These are phyloP conservation scores for Tritrichomonas musculus DNA, from an alignment of 208 protist genomes.

Conservation along the genomic window DNA sequence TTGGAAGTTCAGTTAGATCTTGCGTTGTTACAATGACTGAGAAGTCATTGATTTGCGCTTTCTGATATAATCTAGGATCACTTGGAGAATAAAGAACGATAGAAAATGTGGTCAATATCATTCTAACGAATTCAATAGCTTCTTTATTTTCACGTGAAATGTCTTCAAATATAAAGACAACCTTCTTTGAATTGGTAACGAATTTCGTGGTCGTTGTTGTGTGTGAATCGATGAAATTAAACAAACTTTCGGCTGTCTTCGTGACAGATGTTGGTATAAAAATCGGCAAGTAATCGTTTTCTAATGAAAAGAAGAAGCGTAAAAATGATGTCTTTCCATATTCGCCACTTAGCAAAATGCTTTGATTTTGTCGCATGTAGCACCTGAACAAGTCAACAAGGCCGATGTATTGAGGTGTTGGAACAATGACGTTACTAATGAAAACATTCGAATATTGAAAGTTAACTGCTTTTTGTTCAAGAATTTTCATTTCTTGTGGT, in stretches of 20 bases:
- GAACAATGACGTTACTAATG: too few species aligned
- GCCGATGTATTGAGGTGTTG: neutral
- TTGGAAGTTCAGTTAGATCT: neutral
- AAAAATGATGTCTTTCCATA: neutral
- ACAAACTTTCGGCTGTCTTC: neutral
- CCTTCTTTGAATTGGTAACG: neutral
- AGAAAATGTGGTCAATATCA: neutral
- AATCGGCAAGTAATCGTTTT: neutral
- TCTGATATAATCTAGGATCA: neutral
- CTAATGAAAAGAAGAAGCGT: neutral
- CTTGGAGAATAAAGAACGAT: neutral
- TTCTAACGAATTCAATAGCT: neutral
- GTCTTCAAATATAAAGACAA: slow-evolving; percentile 15
- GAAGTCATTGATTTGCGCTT: neutral
- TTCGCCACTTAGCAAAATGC: neutral
- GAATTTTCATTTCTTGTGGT: neutral
- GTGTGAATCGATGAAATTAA: neutral
- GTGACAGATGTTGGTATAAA: neutral
- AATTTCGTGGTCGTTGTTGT: neutral
- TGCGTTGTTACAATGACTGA: neutral
- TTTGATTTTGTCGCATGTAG: neutral
- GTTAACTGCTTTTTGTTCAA: too few species aligned
- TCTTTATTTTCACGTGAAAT: neutral
- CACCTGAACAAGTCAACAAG: neutral
- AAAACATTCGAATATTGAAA: too few species aligned